Percentiles rank a stretch among this genome's conserved stretches.
phyloP scores from a whole-genome alignment of 2,329 filamentous ascomycete genomes.

The Penicillium sp. region DNA sequence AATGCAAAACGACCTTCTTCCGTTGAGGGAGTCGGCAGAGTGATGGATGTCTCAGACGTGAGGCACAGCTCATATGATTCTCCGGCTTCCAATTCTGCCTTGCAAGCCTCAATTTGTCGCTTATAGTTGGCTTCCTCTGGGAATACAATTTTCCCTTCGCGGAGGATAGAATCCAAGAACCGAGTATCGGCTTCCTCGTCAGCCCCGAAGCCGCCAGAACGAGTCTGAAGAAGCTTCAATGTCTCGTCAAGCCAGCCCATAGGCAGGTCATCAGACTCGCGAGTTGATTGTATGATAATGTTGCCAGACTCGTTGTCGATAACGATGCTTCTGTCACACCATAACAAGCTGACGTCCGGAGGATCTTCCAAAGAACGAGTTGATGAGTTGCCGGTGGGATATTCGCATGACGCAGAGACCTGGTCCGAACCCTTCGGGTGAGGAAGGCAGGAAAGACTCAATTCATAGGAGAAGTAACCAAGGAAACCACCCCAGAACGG shows the following conservation, averaged over 20 bases:
- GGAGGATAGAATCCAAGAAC: conserved; percentile 31
- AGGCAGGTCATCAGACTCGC: conserved; percentile 34
- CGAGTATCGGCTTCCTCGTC: conserved; percentile 16
- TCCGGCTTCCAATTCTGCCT: conserved; percentile 67
- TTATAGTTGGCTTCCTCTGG: conserved; percentile 55
- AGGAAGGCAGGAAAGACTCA: conserved; percentile 61
- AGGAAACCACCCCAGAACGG: conserved; percentile 80
- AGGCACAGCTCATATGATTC: conserved; percentile 84
- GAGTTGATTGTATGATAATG: conserved; percentile 65
- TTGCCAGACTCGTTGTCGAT: conserved; percentile 64
- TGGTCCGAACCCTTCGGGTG: conserved; percentile 38
- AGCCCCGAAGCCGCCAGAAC: conserved; percentile 7
- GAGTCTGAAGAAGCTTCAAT: conserved; percentile 23
- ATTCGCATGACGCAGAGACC: conserved; percentile 12
- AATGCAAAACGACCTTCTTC: conserved; percentile 29
- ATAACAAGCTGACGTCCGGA: conserved; percentile 70
- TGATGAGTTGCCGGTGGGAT: conserved; percentile 8
- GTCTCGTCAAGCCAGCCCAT: conserved; percentile 46
- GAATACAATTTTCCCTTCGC: conserved; percentile 27
- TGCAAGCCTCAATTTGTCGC: conserved; percentile 62
- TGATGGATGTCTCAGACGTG: conserved; percentile 68
- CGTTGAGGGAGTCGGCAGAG: conserved; percentile 28
- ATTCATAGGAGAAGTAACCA: conserved; percentile 80
- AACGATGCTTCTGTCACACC: conserved; percentile 72
- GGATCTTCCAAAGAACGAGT: conserved; percentile 35